These are phyloP conservation scores for Suhomyces sp. DNA, from an alignment of 805 yeast genomes.

Conservation along the genomic window DNA sequence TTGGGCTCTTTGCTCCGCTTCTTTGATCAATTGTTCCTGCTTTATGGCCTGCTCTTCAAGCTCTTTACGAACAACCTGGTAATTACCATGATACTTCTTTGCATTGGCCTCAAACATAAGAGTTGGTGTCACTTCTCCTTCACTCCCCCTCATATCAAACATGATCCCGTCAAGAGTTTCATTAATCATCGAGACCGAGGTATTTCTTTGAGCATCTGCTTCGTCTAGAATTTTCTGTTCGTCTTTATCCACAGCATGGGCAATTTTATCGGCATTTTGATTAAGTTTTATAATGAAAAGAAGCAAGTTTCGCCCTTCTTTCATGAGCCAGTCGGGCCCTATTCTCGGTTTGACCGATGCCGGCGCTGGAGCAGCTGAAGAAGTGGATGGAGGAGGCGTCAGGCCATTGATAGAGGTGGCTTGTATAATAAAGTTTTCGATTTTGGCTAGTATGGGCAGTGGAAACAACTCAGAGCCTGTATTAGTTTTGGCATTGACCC, in stretches of 20 bases:
- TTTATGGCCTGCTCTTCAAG: constrained; percentile 26
- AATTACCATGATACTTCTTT: constrained; percentile 20
- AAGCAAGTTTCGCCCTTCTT: constrained; percentile 36
- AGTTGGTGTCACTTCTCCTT: constrained; percentile 10
- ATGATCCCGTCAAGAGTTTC: constrained; percentile 29
- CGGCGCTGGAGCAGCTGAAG: constrained; percentile 3
- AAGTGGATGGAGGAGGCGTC: constrained; percentile 6
- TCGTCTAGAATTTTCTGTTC: constrained; percentile 6
- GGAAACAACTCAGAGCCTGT: constrained; percentile 37
- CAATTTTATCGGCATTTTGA: constrained; percentile 1
- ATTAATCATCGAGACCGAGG: constrained; percentile 29
- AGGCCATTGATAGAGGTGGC: constrained; percentile 30
- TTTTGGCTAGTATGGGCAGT: constrained; percentile 22
- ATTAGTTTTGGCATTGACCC: constrained; percentile 34
- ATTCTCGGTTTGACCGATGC: background rate
- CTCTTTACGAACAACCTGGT: constrained; percentile 18
- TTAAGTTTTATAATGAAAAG: constrained; percentile 28
- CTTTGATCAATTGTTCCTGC: constrained; percentile 17
- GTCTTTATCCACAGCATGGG: background rate
- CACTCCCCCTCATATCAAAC: constrained; percentile 13
- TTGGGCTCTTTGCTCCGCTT: background rate
- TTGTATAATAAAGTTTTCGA: constrained; percentile 38
- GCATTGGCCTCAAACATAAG: constrained; percentile 24
- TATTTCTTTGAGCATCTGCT: constrained; percentile 23
- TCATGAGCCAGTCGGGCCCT: constrained; percentile 32